A percentile compares a stretch with the other conserved stretches of the same genome.
phyloP scores from a whole-genome alignment of 2,329 filamentous ascomycete species.

The Microcyclospora tardicrescens region DNA sequence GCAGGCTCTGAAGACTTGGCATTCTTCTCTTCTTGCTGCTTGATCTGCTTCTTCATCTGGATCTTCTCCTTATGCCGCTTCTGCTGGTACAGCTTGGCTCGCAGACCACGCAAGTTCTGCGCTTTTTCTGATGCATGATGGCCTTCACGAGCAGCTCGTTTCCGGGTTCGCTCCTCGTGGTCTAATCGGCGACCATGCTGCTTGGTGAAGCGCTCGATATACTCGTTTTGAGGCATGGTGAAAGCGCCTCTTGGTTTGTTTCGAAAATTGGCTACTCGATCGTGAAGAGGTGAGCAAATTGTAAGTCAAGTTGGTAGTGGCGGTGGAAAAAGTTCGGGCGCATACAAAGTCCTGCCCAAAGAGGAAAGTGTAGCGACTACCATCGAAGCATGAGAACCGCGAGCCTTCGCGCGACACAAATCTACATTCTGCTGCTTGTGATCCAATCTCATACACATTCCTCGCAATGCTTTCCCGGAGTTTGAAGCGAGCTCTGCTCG shows the following conservation, averaged over 20 bases:
- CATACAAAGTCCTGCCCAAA: no score
- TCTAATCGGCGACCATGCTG: slow-evolving; percentile 48
- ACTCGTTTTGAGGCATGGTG: slow-evolving; percentile 66
- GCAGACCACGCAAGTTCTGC: slow-evolving; percentile 81
- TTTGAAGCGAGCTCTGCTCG: slow-evolving; percentile 50
- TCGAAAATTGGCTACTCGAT: not conserved
- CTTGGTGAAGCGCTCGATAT: slow-evolving; percentile 61
- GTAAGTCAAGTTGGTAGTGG: no score
- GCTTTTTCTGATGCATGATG: slow-evolving; percentile 83
- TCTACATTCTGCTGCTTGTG: not conserved
- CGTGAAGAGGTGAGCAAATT: not conserved
- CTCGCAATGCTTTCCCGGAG: slow-evolving; percentile 35
- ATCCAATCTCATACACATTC: slow-evolving; percentile 5
- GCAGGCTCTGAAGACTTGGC: slow-evolving; percentile 71
- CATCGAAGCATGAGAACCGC: not conserved
- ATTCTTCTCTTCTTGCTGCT: slow-evolving; percentile 89
- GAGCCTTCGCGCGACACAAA: not conserved
- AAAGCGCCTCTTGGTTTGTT: slow-evolving; percentile 3
- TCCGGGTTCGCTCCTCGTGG: slow-evolving; percentile 78
- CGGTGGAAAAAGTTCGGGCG: no score
- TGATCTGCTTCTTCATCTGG: slow-evolving; percentile 91
- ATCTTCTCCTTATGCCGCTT: slow-evolving; percentile 96
- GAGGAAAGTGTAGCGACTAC: no score
- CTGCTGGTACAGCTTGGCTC: slow-evolving; percentile 87
- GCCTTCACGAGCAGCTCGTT: slow-evolving; percentile 73